Percentiles rank a stretch among this genome's conserved stretches.
Conservation (phyloP, 176 grass and related monocot species). For the Bothriochloa decipiens region DNA sequence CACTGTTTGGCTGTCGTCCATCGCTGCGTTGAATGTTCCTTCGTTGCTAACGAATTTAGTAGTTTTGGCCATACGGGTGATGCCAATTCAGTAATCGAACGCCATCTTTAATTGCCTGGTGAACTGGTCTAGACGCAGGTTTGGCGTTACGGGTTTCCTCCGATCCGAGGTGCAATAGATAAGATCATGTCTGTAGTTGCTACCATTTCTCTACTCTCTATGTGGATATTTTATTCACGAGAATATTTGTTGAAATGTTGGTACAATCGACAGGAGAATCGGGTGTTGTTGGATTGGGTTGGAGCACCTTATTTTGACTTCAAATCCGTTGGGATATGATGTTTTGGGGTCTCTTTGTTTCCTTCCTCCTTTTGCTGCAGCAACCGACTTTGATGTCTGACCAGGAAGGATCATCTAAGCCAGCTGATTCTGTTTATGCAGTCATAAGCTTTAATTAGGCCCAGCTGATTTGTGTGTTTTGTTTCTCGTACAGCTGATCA, state of each 20-base stretch:
- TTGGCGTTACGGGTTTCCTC: background rate
- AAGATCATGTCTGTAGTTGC: slow-evolving; percentile 2
- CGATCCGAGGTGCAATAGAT: background rate
- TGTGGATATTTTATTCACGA: background rate
- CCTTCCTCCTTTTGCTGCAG: slow-evolving; percentile 35
- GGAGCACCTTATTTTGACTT: slow-evolving; percentile 36
- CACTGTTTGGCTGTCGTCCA: background rate
- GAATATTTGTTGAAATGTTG: slow-evolving; percentile 38
- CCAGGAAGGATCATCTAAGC: background rate
- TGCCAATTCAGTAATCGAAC: background rate
- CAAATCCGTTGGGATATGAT: slow-evolving; percentile 34
- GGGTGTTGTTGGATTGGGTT: slow-evolving; percentile 33
- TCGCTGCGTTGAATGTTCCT: background rate
- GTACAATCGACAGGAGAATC: slow-evolving; percentile 21
- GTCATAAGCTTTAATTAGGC: background rate
- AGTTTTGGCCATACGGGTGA: slow-evolving; percentile 12
- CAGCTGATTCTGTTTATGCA: background rate
- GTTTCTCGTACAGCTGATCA: slow-evolving; percentile 38
- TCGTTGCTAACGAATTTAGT: background rate
- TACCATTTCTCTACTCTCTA: background rate
- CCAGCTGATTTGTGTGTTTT: background rate
- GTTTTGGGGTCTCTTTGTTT: slow-evolving; percentile 9
- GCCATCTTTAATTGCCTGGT: background rate
- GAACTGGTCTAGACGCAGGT: background rate
- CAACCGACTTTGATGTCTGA: slow-evolving; percentile 46